Evolutionary conservation across 495 filamentous ascomycete genomes (phyloP), one percentile per base, ranked within the genome.

Genomic region (Penicillium ochrochloron): DNA sequence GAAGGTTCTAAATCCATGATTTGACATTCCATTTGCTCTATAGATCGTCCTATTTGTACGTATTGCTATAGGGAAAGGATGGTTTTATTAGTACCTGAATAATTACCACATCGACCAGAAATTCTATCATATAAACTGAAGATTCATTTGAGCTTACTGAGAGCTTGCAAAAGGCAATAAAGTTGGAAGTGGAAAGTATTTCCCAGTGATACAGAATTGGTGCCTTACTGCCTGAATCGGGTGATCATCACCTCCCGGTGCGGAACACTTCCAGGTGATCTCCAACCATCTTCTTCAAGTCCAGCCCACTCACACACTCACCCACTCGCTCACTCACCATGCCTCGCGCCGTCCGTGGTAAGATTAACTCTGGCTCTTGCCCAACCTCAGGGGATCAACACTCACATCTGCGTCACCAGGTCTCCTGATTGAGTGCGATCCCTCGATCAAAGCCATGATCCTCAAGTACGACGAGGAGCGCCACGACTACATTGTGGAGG

Each of bases 361-460:
- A 59, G 52, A 42, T 25, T 21, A 33, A 50, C 2, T 52, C 54
- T 51, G 34, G 10, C 50, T 44, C 23, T 33, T 33, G 27, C 9
- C 11, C 2, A 11, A 10, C 25, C 5, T 12, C n/a, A 11, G 23
- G 9, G 15, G 5, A 12, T n/a, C 50, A 15, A 34, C 34, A 9
- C n/a, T 44, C 6, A 46, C 11, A 23, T 15, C 17, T 33, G 17
- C 5, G 10, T 23, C 10, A 5, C 17, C 62, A 90, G 89, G 90
- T 68, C 86, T 92, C 44, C 80, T 93, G 59, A 85, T 93, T 67
- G 84, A 90, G 73, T 92, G 90, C 77, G 91, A 93, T 70, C 87
- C 89, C 6, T 90, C 88, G 50, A 90, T 92, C 76, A 91, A 90
- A 73, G 87, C 89, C 42, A 90, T 92, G 72, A 87, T 92, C 66